Evolutionary conservation across 2,329 filamentous ascomycete genomes (phyloP).

Genomic region (Fusarium chlamydosporum): DNA sequence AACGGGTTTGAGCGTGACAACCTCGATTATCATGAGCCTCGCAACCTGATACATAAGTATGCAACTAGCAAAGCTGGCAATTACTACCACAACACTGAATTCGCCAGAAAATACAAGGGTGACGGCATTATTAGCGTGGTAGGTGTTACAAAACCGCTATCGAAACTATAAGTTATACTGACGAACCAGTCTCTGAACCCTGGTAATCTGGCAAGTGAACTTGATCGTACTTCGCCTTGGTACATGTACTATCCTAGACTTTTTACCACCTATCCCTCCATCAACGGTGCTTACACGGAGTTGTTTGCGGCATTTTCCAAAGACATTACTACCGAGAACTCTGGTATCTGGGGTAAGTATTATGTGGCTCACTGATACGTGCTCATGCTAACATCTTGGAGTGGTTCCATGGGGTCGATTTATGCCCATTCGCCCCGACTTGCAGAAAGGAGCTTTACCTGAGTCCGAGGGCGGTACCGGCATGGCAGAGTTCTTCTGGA

Average conservation of each 20-base stretch:
- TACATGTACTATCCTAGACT: conserved; percentile 41
- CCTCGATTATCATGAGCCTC: conserved; percentile 48
- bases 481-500: conserved; percentile 57
- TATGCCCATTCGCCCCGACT: conserved; percentile 52
- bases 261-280: conserved; percentile 42
- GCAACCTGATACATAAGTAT: conserved; percentile 49
- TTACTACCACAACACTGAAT: conserved; percentile 52
- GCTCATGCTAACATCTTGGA: conserved; percentile 28
- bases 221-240: conserved; percentile 47
- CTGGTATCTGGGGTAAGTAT: conserved; percentile 52
- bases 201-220: conserved; percentile 45
- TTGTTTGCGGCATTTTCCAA: conserved; percentile 62
- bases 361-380: background rate
- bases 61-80: conserved; percentile 53
- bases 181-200: conserved; percentile 44
- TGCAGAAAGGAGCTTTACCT: conserved; percentile 52
- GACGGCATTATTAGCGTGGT: conserved; percentile 51
- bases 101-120: conserved; percentile 48
- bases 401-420: conserved; percentile 57
- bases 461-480: conserved; percentile 58
- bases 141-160: background rate
- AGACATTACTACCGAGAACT: conserved; percentile 58
- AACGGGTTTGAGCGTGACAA: conserved; percentile 51
- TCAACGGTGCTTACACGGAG: conserved; percentile 64
- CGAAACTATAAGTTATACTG: background rate